Evolutionary conservation across 805 yeast genomes (phyloP), one percentile per base, ranked within the genome.

Genomic region (Wickerhamomyces chambardii): DNA sequence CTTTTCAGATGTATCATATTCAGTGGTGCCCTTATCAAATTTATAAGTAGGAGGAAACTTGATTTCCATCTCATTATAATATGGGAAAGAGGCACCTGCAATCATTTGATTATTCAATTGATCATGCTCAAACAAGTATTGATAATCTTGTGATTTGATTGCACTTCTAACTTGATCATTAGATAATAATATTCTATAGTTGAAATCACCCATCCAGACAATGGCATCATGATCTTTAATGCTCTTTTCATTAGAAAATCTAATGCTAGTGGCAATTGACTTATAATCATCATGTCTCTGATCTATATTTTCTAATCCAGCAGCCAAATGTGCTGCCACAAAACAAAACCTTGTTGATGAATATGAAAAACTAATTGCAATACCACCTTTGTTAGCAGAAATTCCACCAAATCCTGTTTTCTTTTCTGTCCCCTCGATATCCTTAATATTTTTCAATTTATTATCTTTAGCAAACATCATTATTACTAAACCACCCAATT

Each of bases 321-420:
- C 98, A 1, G 97, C 97, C 38, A 92, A 65, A 64, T 92, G 98
- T 4, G 94, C 78, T 4, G 79, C 78, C 11, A 90, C 75, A 44
- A 90, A 74, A 48, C 96, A 85, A 34, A 92, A 58, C 21, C 73
- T 74, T 10, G 90, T 75, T 24, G 75, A 75, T 12, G 80, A 75
- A 39, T 78, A 70, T 17, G 68, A 61, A 48, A 85, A 68, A 42
- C 89, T 71, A 3, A 82, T 73, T 0, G 83, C 79, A 30, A 84
- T 74, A 2, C 84, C 95, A 4, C 95, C 95, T 54, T 85, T 78
- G 47, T 78, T 78, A 1, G 73, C 81, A 37, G 94, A 78, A 59
- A 87, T 78, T 6, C 98, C 98, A 24, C 95, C 95, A 34, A 90
- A 68, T 0, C 98, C 98, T 0, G 97, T 89, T 49, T 90, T 90